Evolutionary conservation across 805 yeast genomes (phyloP), one percentile per base, ranked within the genome.

Genomic region (Saccharomycopsis schoenii): DNA sequence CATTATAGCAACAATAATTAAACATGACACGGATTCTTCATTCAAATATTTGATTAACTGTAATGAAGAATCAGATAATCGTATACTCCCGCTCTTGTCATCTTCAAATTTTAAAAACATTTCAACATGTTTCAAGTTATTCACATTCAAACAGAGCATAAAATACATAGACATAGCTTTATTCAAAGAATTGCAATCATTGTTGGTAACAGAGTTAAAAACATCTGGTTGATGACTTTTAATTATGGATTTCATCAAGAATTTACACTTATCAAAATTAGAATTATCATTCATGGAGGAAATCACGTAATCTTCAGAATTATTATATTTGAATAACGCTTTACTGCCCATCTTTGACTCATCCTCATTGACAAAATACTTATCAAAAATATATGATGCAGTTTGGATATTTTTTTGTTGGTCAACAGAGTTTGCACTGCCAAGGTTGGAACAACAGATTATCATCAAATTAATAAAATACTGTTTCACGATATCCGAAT

Each of bases 391-490:
- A 17, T 41, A 56, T 2, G 43, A 25, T 2, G 59, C 58, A 34
- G 43, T 50, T 19, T 25, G 10, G 15, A 59, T 25, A 37, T 63
- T 61, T 14, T 55, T 25, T 5, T 15, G 19, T 47, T 47, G 52
- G 24, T 47, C 25, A 24, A 47, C 21, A 19, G 52, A 11, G 6
- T 25, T 21, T 21, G 52, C 10, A 21, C 21, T 47, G 5, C 29
- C 9, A 24, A 47, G 12, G 52, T 47, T 47, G 42, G 57, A 24
- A 47, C 61, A 62, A 14, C 52, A 39, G 37, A 58, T 47, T 4
- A 61, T 41, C 50, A 63, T 47, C 12, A 51, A 43, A 50, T 61
- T 61, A 21, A 63, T 50, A 17, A 58, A 39, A 34, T 37, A 61
- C 42, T 61, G 62, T 24, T 41, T 50, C 11, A 36, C 40, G 10